Percentiles rank a stretch among this genome's conserved stretches.
These are phyloP conservation scores for Agroathelia rolfsii DNA, from an alignment of 1,284 basidiomycete species.

Conservation along the genomic window DNA sequence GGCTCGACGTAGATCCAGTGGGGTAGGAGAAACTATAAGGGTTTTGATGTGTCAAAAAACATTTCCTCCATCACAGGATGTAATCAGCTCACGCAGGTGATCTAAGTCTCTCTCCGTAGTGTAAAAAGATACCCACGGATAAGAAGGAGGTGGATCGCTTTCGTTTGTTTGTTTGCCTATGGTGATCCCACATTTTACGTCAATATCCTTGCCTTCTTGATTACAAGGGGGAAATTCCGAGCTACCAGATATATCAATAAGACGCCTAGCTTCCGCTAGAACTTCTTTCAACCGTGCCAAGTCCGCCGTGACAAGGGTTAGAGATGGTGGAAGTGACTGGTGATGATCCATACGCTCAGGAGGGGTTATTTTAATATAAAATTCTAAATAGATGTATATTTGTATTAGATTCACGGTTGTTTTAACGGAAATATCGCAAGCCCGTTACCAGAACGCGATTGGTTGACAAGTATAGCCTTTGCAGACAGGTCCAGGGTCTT, in stretches of 20 bases:
- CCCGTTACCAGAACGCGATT: conserved; percentile 21
- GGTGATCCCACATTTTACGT: conserved; percentile 19
- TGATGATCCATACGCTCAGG: too few relatives aligned
- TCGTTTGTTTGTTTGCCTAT: conserved; percentile 17
- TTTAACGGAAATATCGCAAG: conserved; percentile 1
- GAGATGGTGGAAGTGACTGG: too few relatives aligned
- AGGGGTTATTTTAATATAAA: conserved; percentile 25
- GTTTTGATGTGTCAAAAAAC: background rate
- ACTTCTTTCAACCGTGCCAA: conserved; percentile 33
- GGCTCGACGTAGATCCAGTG: conserved; percentile 42
- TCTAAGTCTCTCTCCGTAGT: conserved; percentile 2
- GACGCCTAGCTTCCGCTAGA: conserved; percentile 37
- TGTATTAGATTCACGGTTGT: conserved; percentile 10
- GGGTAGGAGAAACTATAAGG: conserved; percentile 24
- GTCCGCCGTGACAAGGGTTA: conserved; percentile 37
- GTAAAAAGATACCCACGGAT: conserved; percentile 4
- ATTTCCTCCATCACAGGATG: conserved; percentile 4
- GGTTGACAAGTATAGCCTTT: conserved; percentile 16
- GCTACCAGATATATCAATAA: conserved; percentile 32
- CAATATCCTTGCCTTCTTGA: conserved; percentile 10
- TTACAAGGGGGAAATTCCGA: conserved; percentile 5
- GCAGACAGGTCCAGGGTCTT: conserved; percentile 18
- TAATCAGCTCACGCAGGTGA: conserved; percentile 1
- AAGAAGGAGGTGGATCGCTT: background rate
- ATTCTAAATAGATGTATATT: conserved; percentile 39